Evolutionary conservation across 202 grass and related monocot species (phyloP), one percentile per base, ranked within the genome.

Genomic region (Musa balbisiana): DNA sequence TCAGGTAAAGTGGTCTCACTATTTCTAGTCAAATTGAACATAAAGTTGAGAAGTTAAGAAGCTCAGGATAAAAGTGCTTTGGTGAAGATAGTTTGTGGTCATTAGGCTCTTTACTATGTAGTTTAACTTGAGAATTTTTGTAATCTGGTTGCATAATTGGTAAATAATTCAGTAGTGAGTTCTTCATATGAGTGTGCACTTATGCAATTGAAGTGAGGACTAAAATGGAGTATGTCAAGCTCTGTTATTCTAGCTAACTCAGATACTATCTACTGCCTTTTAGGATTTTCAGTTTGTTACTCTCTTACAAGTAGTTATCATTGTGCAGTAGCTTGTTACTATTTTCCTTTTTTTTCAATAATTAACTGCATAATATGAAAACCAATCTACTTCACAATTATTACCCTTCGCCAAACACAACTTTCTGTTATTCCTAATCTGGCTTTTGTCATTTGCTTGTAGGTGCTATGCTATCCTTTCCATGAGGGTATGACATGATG

Each of bases 391-490:
- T n/a, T 70, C 10, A 70, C 43, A 21, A 51, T 70, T 51, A 19
- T 70, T 70, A 11, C 63, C 25, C 67, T 70, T 20, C 3, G 13
- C 51, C 51, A 9, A 43, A 11, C 8, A 19, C 67, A 70, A 51
- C 9, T 70, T 60, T 60, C 16, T 60, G 9, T 51, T 51, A 43
- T 51, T 70, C 6, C 23, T 51, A 33, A 13, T 9, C 25, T 21
- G 12, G 17, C 2, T 10, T 49, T 51, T 51, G 33, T 51, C 49
- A 21, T 70, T 70, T 20, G 10, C 10, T 21, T 20, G 8, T 11
- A 70, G 33, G 49, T 70, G 33, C 2, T 70, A 70, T 70, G 33
- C 2, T 70, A 70, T 20, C 9, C 51, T 70, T 70, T 70, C 43
- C n/a, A 20, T 5, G 67, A 51, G 8, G 51, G 20, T 13, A 70